A percentile compares a stretch with the other conserved stretches of the same genome.
Evolutionary conservation across 257 asterid genomes (phyloP).

Genomic region (Perilla frutescens): DNA sequence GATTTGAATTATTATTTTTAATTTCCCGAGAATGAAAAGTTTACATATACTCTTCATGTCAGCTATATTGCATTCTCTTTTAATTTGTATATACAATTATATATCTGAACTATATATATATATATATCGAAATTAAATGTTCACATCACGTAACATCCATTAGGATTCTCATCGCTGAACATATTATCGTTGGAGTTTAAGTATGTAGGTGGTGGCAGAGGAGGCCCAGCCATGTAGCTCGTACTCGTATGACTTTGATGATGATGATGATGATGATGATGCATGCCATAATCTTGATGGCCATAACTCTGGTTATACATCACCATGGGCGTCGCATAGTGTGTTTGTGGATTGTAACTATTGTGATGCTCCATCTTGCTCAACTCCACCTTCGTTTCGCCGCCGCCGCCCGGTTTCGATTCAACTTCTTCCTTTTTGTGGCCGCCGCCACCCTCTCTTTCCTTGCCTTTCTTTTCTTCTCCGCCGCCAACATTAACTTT

Average conservation of each 20-base stretch:
- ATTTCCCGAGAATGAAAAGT: neutral
- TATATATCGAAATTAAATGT: conserved; percentile 19
- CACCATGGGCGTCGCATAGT: conserved; percentile 45
- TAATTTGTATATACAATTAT: conserved; percentile 36
- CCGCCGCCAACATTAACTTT: conserved; percentile 21
- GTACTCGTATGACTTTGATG: conserved; percentile 26
- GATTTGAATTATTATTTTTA: too few species aligned
- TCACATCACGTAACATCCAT: conserved; percentile 85
- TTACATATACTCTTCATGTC: neutral
- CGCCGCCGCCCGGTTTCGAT: conserved; percentile 12
- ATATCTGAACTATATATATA: neutral
- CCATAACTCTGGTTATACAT: conserved; percentile 3
- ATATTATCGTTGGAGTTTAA: conserved; percentile 40
- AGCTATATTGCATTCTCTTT: neutral
- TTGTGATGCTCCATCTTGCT: conserved; percentile 59
- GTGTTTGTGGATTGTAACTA: conserved; percentile 46
- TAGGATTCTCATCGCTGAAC: conserved; percentile 90
- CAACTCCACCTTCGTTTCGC: conserved; percentile 44
- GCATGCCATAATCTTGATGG: conserved; percentile 56
- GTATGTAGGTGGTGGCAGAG: conserved; percentile 50
- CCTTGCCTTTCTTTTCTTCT: conserved; percentile 13
- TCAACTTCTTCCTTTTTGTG: neutral
- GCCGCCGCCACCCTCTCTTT: conserved; percentile 17
- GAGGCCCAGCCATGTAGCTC: conserved; percentile 53
- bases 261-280: conserved; percentile 23